Base-by-base conservation (phyloP, 371 early-diverging fungal species). In the Chytridium lagenaria region DNA sequence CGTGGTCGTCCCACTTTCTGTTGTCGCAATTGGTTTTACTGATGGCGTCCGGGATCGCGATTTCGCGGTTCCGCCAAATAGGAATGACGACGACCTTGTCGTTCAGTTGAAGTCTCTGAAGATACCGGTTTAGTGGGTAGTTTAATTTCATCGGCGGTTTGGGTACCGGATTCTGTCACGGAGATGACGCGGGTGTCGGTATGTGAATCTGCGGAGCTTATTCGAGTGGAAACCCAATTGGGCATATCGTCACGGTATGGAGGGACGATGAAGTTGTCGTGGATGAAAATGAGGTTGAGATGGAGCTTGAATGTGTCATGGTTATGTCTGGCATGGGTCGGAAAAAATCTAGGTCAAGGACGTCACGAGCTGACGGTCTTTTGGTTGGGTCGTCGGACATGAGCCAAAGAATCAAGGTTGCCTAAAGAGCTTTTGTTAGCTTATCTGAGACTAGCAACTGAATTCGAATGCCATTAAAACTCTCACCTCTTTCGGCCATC, bases 381-480 rank as follows among this genome's bases (percentile, higher is more conserved):
- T 84, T 69, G 15, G 73, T 79, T 0, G 96, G 92, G 68, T 93
- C 87, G 1, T 83, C 83, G 19, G 90, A 86, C 91, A 93, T 92
- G 77, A 94, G 83, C 85, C 89, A 90, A 12, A 90, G 81, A 51
- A 95, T 88, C 44, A 93, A 83, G 0, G 92, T 90, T 1, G 93
- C 88, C 78, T 87, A 73, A 37, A 50, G 57, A 61, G 33, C 31
- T 30, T 40, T 61, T 36, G 26, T 28, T 23, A 22, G 30, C 39
- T 28, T 19, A 70, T 23, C 10, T 36, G 38, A 37, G 23, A 65
- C 40, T 19, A 16, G 12, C 30, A 40, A 44, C 12, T 7, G 2
- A 28, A 74, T n/a, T n/a, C n/a, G n/a, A n/a, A n/a, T n/a, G n/a
- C n/a, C n/a, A n/a, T n/a, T n/a, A 64, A 74, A 28, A 34, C 34